Evolutionary conservation across 2,329 filamentous ascomycete species (phyloP).

Genomic region (Claviceps sp.): DNA sequence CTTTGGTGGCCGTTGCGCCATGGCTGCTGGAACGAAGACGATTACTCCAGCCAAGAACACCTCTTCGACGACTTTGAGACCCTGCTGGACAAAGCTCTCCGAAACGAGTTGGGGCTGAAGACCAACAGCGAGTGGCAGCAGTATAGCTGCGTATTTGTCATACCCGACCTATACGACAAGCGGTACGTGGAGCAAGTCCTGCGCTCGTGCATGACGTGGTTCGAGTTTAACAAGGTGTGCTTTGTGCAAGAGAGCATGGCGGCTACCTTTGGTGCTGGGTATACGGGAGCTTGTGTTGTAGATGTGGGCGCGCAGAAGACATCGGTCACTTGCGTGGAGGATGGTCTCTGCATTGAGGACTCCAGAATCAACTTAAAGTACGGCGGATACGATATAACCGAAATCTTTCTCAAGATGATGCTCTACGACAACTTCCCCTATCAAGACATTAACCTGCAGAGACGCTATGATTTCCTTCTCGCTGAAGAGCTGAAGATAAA

Average conservation of each 20-base stretch:
- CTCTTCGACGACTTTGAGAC: conserved; percentile 79
- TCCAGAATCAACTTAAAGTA: conserved; percentile 92
- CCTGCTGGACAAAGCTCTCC: conserved; percentile 75
- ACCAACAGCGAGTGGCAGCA: conserved; percentile 72
- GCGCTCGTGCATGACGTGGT: conserved; percentile 75
- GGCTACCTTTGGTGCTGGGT: conserved; percentile 88
- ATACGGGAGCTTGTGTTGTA: conserved; percentile 86
- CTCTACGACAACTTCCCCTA: conserved; percentile 93
- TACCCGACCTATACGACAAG: conserved; percentile 94
- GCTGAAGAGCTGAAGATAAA: conserved; percentile 94
- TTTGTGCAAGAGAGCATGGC: conserved; percentile 95
- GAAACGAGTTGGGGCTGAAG: conserved; percentile 66
- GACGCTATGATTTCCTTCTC: conserved; percentile 82
- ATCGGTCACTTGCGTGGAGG: conserved; percentile 90
- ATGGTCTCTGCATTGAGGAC: conserved; percentile 88
- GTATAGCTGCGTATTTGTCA: conserved; percentile 94
- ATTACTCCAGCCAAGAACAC: conserved; percentile 68
- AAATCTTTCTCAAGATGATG: conserved; percentile 96
- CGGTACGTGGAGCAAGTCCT: conserved; percentile 76
- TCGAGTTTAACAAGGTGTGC: conserved; percentile 77
- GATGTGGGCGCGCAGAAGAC: conserved; percentile 97
- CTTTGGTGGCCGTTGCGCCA: conserved; percentile 83
- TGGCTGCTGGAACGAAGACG: conserved; percentile 81
- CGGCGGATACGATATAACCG: conserved; percentile 83
- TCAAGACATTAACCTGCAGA: conserved; percentile 78